phyloP scores from a whole-genome alignment of 2,329 filamentous ascomycete species.

The Berkeleyomyces rouxiae region DNA sequence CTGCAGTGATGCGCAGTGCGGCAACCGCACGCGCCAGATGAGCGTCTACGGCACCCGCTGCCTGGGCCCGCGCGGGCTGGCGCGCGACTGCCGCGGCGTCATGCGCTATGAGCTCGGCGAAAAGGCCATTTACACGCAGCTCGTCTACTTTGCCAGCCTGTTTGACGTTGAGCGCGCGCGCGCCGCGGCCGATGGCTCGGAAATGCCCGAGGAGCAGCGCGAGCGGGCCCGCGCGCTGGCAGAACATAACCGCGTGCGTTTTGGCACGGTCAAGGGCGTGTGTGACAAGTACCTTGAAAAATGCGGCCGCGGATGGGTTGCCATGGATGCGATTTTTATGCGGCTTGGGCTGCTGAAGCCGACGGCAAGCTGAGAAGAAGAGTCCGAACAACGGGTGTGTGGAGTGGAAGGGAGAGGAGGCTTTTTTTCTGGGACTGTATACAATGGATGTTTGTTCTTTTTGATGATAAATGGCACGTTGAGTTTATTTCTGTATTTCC shows the following conservation, averaged over 20 bases:
- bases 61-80: slow-evolving; percentile 71
- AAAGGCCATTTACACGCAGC: slow-evolving; percentile 85
- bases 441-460: no score
- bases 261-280: slow-evolving; percentile 56
- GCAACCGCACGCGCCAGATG: slow-evolving; percentile 76
- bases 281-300: slow-evolving; percentile 77
- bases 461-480: no score
- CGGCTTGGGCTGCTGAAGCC: slow-evolving; percentile 36
- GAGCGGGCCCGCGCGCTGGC: slow-evolving; percentile 55
- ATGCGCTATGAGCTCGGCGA: slow-evolving; percentile 84
- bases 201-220: slow-evolving; percentile 34
- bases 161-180: slow-evolving; percentile 82
- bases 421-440: no score
- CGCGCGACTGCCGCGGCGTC: slow-evolving; percentile 64
- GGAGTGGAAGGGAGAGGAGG: no score
- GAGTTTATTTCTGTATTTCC: no score
- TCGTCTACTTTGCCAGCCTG: slow-evolving; percentile 68
- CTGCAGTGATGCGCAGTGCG: slow-evolving; percentile 79
- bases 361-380: not conserved
- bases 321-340: slow-evolving; percentile 76
- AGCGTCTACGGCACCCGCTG: slow-evolving; percentile 84
- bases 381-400: not conserved
- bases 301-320: slow-evolving; percentile 82
- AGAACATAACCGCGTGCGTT: slow-evolving; percentile 67
- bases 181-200: slow-evolving; percentile 29